Conservation (phyloP, 305 asterid genomes). For the Lippia alba region DNA sequence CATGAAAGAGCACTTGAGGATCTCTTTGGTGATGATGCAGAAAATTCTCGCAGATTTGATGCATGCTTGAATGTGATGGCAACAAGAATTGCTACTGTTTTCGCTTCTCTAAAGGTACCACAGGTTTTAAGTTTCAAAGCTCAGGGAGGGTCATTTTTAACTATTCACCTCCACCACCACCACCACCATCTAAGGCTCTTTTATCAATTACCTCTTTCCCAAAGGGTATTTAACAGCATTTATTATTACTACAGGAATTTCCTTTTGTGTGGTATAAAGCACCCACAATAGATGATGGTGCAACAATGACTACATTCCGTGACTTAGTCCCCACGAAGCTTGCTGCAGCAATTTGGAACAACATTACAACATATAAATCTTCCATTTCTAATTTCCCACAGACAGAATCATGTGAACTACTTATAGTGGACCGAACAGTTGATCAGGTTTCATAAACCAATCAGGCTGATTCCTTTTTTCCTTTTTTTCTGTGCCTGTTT, state of each 20-base stretch:
- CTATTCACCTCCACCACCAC: no score
- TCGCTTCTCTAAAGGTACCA: slow-evolving; percentile 86
- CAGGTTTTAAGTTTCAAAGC: slow-evolving; percentile 12
- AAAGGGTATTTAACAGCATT: no score
- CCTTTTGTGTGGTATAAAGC: slow-evolving; percentile 81
- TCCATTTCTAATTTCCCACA: slow-evolving; percentile 77
- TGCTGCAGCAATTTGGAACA: slow-evolving; percentile 84
- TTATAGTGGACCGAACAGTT: slow-evolving; percentile 87
- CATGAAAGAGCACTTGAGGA: slow-evolving; percentile 86
- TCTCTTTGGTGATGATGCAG: slow-evolving; percentile 67
- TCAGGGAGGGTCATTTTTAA: background rate
- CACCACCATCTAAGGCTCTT: no score
- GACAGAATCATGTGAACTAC: slow-evolving; percentile 86
- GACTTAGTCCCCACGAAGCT: slow-evolving; percentile 79
- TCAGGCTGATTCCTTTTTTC: slow-evolving; percentile 22
- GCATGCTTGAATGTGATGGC: slow-evolving; percentile 78
- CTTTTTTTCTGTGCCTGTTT: slow-evolving; percentile 6
- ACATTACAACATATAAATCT: slow-evolving; percentile 63
- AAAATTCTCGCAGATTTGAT: slow-evolving; percentile 64
- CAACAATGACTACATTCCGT: slow-evolving; percentile 47
- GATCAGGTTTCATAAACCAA: slow-evolving; percentile 66
- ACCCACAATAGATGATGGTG: slow-evolving; percentile 60
- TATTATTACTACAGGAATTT: slow-evolving; percentile 62
- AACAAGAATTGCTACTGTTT: slow-evolving; percentile 80
- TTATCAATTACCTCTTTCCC: background rate